Conservation (phyloP, 2,329 filamentous ascomycete species). For the Penicillium sp. region DNA sequence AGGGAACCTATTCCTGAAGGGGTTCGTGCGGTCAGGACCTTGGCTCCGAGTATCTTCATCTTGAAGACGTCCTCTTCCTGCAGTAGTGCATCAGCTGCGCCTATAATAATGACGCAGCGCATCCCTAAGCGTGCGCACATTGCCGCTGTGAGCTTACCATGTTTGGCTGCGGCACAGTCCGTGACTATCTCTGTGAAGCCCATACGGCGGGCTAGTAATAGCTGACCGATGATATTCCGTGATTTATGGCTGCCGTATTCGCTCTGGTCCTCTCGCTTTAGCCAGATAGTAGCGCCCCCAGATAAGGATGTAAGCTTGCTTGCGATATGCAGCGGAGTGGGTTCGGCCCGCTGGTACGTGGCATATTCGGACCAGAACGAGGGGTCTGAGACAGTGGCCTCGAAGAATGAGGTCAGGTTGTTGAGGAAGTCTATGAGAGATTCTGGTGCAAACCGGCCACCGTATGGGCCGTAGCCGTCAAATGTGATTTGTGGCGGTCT, state of each 20-base stretch:
- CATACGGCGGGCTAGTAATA: slow-evolving; percentile 23
- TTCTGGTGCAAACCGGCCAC: slow-evolving; percentile 30
- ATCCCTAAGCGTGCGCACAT: slow-evolving; percentile 24
- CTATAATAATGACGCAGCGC: slow-evolving; percentile 23
- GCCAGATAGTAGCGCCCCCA: slow-evolving; percentile 26
- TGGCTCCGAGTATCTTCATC: slow-evolving; percentile 25
- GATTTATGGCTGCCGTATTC: slow-evolving; percentile 26
- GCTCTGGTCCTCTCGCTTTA: slow-evolving; percentile 26
- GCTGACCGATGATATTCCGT: slow-evolving; percentile 25
- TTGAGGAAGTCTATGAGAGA: slow-evolving; percentile 27
- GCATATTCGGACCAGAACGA: slow-evolving; percentile 28
- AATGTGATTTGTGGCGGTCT: slow-evolving; percentile 22
- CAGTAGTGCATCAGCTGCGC: slow-evolving; percentile 21
- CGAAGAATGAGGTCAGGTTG: slow-evolving; percentile 26
- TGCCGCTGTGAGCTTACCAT: slow-evolving; percentile 23
- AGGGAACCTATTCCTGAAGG: slow-evolving; percentile 24
- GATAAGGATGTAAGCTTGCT: slow-evolving; percentile 17
- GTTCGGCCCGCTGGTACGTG: slow-evolving; percentile 17
- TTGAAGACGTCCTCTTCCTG: slow-evolving; percentile 23
- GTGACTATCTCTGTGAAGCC: slow-evolving; percentile 25
- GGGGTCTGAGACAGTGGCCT: slow-evolving; percentile 24
- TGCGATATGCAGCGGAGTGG: slow-evolving; percentile 21
- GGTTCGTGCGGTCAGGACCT: slow-evolving; percentile 21
- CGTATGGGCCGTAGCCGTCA: slow-evolving; percentile 25
- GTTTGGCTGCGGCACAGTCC: slow-evolving; percentile 27